Evolutionary conservation across 1,284 basidiomycete genomes (phyloP), one percentile per base, ranked within the genome.

Genomic region (Trametes pubescens): DNA sequence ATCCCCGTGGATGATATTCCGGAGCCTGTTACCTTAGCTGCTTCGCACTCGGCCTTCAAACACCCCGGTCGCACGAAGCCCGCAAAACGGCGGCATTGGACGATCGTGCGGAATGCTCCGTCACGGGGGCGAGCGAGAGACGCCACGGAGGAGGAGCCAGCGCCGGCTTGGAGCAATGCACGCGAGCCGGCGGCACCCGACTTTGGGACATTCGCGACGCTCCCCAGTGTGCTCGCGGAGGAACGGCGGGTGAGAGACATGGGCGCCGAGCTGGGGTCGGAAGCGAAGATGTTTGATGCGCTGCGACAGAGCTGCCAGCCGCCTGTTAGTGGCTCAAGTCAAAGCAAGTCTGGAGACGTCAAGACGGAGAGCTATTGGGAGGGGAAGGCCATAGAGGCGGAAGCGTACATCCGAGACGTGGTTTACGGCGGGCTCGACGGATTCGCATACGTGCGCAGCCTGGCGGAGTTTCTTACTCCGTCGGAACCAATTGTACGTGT

Each of bases 361-460:
- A 51, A 35, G 62, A 69, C 26, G 59, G 64, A 56, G 16, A 73
- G 75, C 5, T 87, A 87, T 68, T 91, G 84, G 83, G 82, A 75
- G 34, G 71, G 76, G 14, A 78, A 77, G 59, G 84, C 82, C 10
- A 73, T 73, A n/a, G 80, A 82, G 21, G 89, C 84, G 1, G 87
- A 90, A 74, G 81, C 80, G 29, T 91, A 89, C 71, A 59, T 93
- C 18, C 76, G 82, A 34, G 89, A 92, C 71, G 73, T 91, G 9
- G 90, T 92, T 56, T 93, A 92, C 70, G 91, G 91, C 0, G 90
- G 91, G 40, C 78, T 84, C 0, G 89, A 90, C 63, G 91, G 91
- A 1, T 76, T 87, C 29, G 90, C 91, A 7, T 92, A 92, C 73
- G 81, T 89, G 53, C 80, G 88, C 63, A 93, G 91, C 72, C 70